Evolutionary conservation across 352 stramenopile species (phyloP), one percentile per base, ranked within the genome.

Genomic region (Phytophthora pluvialis): DNA sequence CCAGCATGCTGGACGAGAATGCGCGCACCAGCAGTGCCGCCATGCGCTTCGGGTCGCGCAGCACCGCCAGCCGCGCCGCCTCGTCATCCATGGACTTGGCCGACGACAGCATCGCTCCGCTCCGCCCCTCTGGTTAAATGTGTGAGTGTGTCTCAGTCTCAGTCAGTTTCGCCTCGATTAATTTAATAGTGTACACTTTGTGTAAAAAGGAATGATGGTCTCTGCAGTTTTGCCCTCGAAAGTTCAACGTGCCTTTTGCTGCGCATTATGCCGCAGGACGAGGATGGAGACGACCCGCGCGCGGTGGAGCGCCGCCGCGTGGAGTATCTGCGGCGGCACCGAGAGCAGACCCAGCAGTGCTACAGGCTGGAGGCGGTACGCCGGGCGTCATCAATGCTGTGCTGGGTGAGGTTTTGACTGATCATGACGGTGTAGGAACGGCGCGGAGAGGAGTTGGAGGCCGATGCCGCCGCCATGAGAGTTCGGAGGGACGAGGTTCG

Each of bases 281-380:
- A 70, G 4, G 67, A 77, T 40, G 77, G 74, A 32, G 60, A 67
- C 6, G 77, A 78, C 39, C 26, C 43, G 25, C 78, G 74, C 32
- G 63, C 26, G 13, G 72, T 86, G 55, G 78, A 88, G 61, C 52
- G 47, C 25, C 64, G 52, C 1, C 75, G 80, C 0, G 28, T 80
- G 18, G 78, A 63, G 36, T 89, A 78, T 44, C 57, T 89, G 47
- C 70, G 67, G 3, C 72, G 58, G 1, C 80, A 88, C 40, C 75
- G 64, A 36, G 79, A 80, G 63, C 50, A 64, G 50, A 70, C 88
- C 13, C 69, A 83, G 42, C 83, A 86, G 56, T 79, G 76, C 13
- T 74, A 77, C 50, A 77, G 79, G n/a, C 64, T 88, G 16, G 81
- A 90, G 31, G 83, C 79, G 70, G 80, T 91, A 45, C 16, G 43